phyloP scores from a whole-genome alignment of 176 grass and related monocot genomes.

The Carex parvula region DNA sequence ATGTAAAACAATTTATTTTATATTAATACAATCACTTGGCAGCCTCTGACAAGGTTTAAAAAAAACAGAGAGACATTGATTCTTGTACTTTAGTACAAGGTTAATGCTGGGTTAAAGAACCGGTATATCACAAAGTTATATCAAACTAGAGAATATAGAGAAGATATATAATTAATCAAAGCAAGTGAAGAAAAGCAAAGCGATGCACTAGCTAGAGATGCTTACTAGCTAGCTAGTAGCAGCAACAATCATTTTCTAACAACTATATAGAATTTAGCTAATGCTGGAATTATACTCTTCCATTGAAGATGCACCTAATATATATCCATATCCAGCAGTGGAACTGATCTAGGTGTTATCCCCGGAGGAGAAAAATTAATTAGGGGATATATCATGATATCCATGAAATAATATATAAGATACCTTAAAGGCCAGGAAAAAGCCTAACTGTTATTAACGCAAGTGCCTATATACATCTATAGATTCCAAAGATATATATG shows the following conservation, averaged over 20 bases:
- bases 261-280: not conserved
- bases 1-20: too few relatives aligned
- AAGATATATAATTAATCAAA: not conserved
- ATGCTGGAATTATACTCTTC: not conserved
- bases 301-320: slow-evolving; percentile 11
- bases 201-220: not conserved
- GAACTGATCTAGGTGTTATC: slow-evolving; percentile 13
- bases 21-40: too few relatives aligned
- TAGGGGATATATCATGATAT: not conserved
- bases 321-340: not conserved
- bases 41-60: too few relatives aligned
- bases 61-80: not conserved
- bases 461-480: slow-evolving; percentile 11
- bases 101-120: not conserved
- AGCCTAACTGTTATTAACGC: not conserved
- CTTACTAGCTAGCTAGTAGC: not conserved
- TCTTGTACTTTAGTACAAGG: not conserved
- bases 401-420: slow-evolving; percentile 12
- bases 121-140: not conserved
- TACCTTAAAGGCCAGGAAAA: slow-evolving; percentile 25
- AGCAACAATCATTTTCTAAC: slow-evolving; percentile 3
- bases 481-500: slow-evolving; percentile 7
- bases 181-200: not conserved
- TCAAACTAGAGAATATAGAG: slow-evolving; percentile 4
- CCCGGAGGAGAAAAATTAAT: not conserved